Percentiles rank a stretch among this genome's conserved stretches.
These are phyloP conservation scores for Ligustrum vulgare DNA, from an alignment of 257 asterid genomes.

Conservation along the genomic window DNA sequence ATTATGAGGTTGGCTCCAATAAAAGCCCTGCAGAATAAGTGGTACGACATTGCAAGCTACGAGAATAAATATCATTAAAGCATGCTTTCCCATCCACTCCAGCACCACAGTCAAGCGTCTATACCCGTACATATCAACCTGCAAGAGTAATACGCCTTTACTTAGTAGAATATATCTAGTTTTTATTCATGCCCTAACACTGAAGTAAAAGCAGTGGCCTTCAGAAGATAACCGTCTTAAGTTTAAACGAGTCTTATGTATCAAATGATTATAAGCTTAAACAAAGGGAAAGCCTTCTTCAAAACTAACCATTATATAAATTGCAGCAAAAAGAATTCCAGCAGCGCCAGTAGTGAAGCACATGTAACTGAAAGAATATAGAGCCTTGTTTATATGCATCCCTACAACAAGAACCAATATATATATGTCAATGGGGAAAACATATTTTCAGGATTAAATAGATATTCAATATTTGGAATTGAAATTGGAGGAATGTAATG, in stretches of 20 bases:
- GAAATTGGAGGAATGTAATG: background rate
- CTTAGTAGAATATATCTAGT: constrained; percentile 13
- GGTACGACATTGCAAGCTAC: constrained; percentile 68
- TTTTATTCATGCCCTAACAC: background rate
- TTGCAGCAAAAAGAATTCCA: constrained; percentile 54
- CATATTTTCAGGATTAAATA: background rate
- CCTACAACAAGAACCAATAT: constrained; percentile 34
- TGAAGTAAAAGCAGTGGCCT: background rate
- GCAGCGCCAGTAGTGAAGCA: constrained; percentile 66
- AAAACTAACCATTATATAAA: constrained; percentile 50
- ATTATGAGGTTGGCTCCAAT: constrained; percentile 53
- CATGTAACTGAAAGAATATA: constrained; percentile 64
- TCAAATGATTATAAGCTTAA: background rate
- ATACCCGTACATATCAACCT: constrained; percentile 58
- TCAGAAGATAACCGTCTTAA: background rate
- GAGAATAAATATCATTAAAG: constrained; percentile 51
- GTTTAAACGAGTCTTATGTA: background rate
- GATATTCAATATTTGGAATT: background rate
- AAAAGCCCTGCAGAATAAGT: constrained; percentile 54
- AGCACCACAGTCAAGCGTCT: constrained; percentile 39
- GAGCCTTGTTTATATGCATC: constrained; percentile 65
- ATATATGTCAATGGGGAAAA: background rate
- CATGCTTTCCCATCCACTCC: constrained; percentile 64
- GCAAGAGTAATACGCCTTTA: background rate
- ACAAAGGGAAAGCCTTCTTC: background rate